phyloP scores from a whole-genome alignment of 2,329 filamentous ascomycete genomes.

The Microsporum canis region DNA sequence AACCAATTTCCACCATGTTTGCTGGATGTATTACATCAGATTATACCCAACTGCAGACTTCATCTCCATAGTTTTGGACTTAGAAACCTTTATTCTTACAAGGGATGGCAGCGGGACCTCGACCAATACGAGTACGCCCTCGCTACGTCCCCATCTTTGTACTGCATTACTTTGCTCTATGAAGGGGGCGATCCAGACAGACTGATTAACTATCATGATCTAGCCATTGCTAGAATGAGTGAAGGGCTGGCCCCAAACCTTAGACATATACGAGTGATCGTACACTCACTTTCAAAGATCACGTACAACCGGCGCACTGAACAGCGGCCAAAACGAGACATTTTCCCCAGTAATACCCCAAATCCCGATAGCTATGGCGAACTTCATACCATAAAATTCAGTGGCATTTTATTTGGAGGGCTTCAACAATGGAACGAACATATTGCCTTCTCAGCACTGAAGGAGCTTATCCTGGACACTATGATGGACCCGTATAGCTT shows the following conservation, averaged over 20 bases:
- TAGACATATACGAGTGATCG: background rate
- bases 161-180: background rate
- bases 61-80: slow-evolving; percentile 2
- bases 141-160: background rate
- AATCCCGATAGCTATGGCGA: background rate
- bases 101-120: background rate
- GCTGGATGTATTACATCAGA: background rate
- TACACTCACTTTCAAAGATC: background rate
- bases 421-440: background rate
- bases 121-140: background rate
- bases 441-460: background rate
- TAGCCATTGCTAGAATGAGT: background rate
- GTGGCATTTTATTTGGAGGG: background rate
- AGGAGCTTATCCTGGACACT: background rate
- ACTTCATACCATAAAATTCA: background rate
- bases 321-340: background rate
- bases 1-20: slow-evolving; percentile 2
- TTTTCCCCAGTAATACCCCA: background rate
- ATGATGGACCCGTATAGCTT: background rate
- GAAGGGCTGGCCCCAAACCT: slow-evolving; percentile 2
- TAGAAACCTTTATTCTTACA: background rate
- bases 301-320: background rate
- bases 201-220: background rate
- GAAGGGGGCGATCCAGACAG: background rate
- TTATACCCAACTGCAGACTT: background rate